Conservation (phyloP, 2,329 filamentous ascomycete species). For the Sporothrix globosa region DNA sequence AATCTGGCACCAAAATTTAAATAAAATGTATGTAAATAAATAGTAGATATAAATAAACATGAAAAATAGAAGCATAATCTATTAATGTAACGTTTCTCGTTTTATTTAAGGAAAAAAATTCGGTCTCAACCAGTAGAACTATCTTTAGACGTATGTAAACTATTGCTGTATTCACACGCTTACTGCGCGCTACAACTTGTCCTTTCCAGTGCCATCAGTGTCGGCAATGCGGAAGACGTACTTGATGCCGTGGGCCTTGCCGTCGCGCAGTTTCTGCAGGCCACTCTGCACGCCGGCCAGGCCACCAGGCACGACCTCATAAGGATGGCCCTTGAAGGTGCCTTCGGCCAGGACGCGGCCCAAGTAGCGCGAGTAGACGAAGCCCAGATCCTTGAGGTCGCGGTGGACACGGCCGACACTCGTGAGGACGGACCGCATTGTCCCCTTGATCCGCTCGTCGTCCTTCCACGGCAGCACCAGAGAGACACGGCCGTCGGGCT, state of each 20-base stretch:
- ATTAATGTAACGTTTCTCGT: no score
- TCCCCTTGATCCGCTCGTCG: slow-evolving; percentile 34
- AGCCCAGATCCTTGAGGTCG: slow-evolving; percentile 44
- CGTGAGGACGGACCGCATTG: slow-evolving; percentile 37
- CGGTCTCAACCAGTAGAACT: no score
- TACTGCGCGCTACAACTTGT: neutral
- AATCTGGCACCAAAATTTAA: no score
- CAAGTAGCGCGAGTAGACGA: slow-evolving; percentile 46
- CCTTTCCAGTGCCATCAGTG: slow-evolving; percentile 31
- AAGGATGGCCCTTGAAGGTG: slow-evolving; percentile 51
- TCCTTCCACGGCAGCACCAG: slow-evolving; percentile 39
- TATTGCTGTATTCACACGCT: no score
- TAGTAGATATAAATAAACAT: no score
- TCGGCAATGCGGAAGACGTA: slow-evolving; percentile 55
- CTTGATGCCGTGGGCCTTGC: slow-evolving; percentile 62
- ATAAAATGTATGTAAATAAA: no score
- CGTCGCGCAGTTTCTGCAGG: slow-evolving; percentile 55
- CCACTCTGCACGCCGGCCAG: slow-evolving; percentile 55
- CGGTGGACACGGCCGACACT: slow-evolving; percentile 38
- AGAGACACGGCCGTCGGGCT: slow-evolving; percentile 40
- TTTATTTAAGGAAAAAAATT: no score
- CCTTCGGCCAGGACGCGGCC: slow-evolving; percentile 47
- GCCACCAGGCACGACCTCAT: slow-evolving; percentile 54
- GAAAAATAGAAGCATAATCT: no score
- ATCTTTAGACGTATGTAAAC: no score